Evolutionary conservation across 2,329 filamentous ascomycete genomes (phyloP), one percentile per base, ranked within the genome.

Genomic region (Microsporum audouinii): DNA sequence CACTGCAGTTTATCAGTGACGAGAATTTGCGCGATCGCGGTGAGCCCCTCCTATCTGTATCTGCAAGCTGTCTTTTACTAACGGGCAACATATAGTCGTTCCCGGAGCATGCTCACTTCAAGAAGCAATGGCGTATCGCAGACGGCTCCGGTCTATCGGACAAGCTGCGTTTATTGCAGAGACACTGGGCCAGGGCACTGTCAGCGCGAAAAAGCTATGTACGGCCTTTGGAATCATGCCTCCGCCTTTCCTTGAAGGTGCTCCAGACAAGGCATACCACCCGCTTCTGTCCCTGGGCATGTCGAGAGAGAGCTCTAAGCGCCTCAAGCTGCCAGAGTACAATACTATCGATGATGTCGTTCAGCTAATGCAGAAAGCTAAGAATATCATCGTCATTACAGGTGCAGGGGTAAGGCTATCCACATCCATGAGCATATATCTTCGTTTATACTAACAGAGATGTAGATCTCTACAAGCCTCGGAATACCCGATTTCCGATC

Each of bases 401-500:
- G 94, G 94, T 58, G 94, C 94, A 17, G 94, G 94, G 66, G 77
- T 80, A 75, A 66, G 77, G 1, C 69, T 31, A 2, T 43, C 17
- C 45, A 36, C 34, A 34, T 45, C 7, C 33, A 34, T 14, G 27
- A 51, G 12, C 23, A 39, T 51, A 53, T 23, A 27, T 60, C 23
- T 34, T 45, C 62, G 17, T 23, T 67, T 12, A 65, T 49, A 17
- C 31, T 23, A 36, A 34, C 17, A 12, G 38, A 12, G 38, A 53
- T 12, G 14, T 64, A 79, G 75, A 97, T 99, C 67, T 96, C 91
- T 31, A 99, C 94, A 0, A 96, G 90, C 58, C 84, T 99, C 23
- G 94, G 94, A 63, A 97, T 99, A 63, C 94, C 94, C 3, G 94
- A 99, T 73, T 99, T 99, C 71, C 87, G 94, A 66, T 96, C 91